Evolutionary conservation across 2,329 filamentous ascomycete genomes (phyloP), one percentile per base, ranked within the genome.

Genomic region (Graphiopsis chlorocephala): DNA sequence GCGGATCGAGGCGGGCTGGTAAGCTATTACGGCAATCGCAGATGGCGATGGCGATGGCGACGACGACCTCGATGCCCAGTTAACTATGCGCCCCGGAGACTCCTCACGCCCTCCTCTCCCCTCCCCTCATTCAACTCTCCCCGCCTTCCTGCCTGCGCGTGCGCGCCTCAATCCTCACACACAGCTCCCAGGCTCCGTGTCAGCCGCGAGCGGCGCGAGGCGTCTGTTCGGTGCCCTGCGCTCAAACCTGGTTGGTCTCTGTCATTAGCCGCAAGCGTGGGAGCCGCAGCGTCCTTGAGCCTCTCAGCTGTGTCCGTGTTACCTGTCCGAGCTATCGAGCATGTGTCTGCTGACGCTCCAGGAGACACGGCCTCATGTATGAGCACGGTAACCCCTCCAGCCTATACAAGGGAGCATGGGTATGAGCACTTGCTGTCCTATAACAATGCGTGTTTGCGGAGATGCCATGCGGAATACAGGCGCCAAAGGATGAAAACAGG

Each of bases 91-190:
- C 17, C 25, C 20, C 56, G 38, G 38, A 3, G n/a, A 47, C 31
- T 26, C 31, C 55, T 58, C 55, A 58, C 26, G 55, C 33, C 23
- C 55, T 25, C 38, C 14, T n/a, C 38, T 45, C 52, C 12, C n/a
- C 17, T 23, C 53, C 53, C 53, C 38, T 45, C 38, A 45, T 45
- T 45, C 38, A 45, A 45, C 38, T 45, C 29, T 42, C 58, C 58
- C 58, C 58, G 58, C 58, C 58, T 61, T 61, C 58, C 28, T 20
- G 20, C 38, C 38, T 45, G 38, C 38, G 38, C 38, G 38, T 61
- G 56, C 58, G 23, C 45, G 58, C 58, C 58, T 50, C 58, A 29
- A 61, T 61, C 58, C 58, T 61, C 58, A 50, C 58, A 61, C 42
- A 26, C 38, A 33, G 58, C 58, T 53, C 29, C 29, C 50, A 53